These are phyloP conservation scores for Pythium grandisporangium DNA, from an alignment of 352 stramenopile genomes.

Conservation along the genomic window DNA sequence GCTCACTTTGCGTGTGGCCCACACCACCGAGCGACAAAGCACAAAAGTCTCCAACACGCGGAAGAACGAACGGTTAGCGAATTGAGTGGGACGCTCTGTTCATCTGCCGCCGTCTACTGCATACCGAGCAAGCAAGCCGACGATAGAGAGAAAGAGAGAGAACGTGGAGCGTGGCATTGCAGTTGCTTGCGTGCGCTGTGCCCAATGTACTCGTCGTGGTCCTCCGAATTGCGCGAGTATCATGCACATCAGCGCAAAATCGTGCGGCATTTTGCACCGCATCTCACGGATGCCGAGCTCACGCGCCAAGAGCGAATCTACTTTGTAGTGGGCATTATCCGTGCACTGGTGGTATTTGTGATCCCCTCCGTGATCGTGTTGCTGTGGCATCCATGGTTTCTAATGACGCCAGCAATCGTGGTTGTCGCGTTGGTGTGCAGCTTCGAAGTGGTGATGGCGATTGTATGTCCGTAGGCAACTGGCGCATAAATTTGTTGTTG, in stretches of 20 bases:
- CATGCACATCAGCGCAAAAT: constrained; percentile 62
- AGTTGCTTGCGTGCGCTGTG: no score
- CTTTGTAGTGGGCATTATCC: constrained; percentile 38
- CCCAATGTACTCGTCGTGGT: constrained; percentile 20
- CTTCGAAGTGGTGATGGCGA: constrained; percentile 31
- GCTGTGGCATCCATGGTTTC: constrained; percentile 37
- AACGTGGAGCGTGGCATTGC: not conserved
- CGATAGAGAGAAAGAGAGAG: no score
- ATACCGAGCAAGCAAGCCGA: no score
- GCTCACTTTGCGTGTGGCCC: no score
- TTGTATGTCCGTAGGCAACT: constrained; percentile 38
- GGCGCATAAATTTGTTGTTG: no score
- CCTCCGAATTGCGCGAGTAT: constrained; percentile 19
- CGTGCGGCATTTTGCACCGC: constrained; percentile 60
- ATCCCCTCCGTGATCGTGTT: constrained; percentile 37
- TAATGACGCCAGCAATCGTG: constrained; percentile 52
- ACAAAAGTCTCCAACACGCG: no score
- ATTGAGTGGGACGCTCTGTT: no score
- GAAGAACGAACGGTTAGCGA: no score
- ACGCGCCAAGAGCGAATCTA: constrained; percentile 41
- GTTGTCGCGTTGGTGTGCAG: constrained; percentile 40
- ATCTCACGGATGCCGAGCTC: constrained; percentile 45
- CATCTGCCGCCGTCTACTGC: no score
- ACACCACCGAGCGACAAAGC: no score
- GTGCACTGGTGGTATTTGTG: constrained; percentile 42